Evolutionary conservation across 805 yeast genomes (phyloP).

Genomic region (Saccharomycopsis microspora): DNA sequence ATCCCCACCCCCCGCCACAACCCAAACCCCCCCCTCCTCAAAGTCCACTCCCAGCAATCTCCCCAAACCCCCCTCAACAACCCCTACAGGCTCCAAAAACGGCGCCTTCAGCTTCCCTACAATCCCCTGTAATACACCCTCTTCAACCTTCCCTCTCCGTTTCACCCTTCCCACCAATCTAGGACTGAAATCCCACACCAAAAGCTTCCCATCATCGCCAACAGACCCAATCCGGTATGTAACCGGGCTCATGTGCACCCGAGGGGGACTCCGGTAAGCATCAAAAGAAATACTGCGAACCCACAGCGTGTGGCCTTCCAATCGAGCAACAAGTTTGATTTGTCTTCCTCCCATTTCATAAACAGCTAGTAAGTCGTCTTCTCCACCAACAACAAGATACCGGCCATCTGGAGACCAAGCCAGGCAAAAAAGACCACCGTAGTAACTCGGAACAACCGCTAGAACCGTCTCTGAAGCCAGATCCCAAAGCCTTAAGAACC

Average conservation of each 20-base stretch:
- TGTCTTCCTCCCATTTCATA: conserved; percentile 20
- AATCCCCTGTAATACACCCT: conserved; percentile 19
- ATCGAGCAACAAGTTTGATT: conserved; percentile 8
- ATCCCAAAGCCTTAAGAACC: conserved; percentile 48
- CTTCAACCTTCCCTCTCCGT: conserved; percentile 5
- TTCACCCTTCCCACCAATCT: conserved; percentile 28
- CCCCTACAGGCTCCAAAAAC: conserved; percentile 24
- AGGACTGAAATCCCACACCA: conserved; percentile 46
- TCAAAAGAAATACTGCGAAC: conserved; percentile 35
- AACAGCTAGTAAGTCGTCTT: conserved; percentile 37
- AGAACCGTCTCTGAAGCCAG: conserved; percentile 29
- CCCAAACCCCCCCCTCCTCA: conserved; percentile 26
- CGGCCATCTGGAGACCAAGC: conserved; percentile 54
- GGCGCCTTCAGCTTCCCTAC: conserved; percentile 21
- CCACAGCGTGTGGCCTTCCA: conserved; percentile 42
- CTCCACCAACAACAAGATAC: conserved; percentile 86
- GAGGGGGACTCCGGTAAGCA: conserved; percentile 23
- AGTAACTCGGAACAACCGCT: conserved; percentile 53
- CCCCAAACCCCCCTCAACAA: conserved; percentile 24
- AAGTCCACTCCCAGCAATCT: conserved; percentile 24
- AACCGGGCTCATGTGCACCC: conserved; percentile 20
- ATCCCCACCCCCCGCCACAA: conserved; percentile 27
- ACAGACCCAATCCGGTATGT: conserved; percentile 39
- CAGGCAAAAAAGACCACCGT: conserved; percentile 48
- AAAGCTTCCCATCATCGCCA: conserved; percentile 42